Evolutionary conservation across 2,329 filamentous ascomycete genomes (phyloP), one percentile per base, ranked within the genome.

Genomic region (Penicillium sp.): DNA sequence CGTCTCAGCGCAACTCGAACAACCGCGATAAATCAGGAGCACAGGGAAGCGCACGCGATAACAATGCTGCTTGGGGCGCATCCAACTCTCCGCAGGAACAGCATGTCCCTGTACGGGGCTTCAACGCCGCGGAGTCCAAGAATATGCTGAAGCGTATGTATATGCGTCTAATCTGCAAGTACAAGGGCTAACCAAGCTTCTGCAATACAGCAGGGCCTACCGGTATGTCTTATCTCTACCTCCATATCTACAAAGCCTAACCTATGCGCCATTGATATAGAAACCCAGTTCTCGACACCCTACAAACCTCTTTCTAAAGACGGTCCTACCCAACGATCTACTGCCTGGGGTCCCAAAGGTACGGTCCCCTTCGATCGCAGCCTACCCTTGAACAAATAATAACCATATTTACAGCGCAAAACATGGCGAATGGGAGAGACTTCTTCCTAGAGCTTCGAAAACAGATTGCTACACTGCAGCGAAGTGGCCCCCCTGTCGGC

Each of bases 391-490:
- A 35, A 28, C n/a, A 41, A 6, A 46, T 30, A 49, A 40, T 50
- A 41, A 55, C 40, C 35, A 45, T 44, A 12, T 9, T 6, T 43
- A 22, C 56, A 80, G 78, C 77, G 35, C 78, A 78, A 55, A 70
- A 70, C 2, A 79, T 79, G 78, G 73, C 72, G 4, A 79, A 74
- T 56, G 77, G 77, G 9, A 79, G 77, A 63, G 78, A 79, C 57
- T 80, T 80, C 66, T 79, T 78, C 63, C 67, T 78, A 46, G 78
- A 80, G 57, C 71, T 80, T 30, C 75, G 77, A 38, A 79, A 78
- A 62, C 78, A 80, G 59, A 66, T 80, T 12, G 68, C 75, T 1
- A 62, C 70, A 11, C 63, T 78, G 38, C 76, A 73, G 38, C 71
- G 76, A 56, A 65, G 65, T 31, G 71, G 62, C 10, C 70, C 64